A percentile compares a stretch with the other conserved stretches of the same genome.
Conservation (phyloP, 768 basidiomycete genomes). For the Cystofilobasidium macerans region DNA sequence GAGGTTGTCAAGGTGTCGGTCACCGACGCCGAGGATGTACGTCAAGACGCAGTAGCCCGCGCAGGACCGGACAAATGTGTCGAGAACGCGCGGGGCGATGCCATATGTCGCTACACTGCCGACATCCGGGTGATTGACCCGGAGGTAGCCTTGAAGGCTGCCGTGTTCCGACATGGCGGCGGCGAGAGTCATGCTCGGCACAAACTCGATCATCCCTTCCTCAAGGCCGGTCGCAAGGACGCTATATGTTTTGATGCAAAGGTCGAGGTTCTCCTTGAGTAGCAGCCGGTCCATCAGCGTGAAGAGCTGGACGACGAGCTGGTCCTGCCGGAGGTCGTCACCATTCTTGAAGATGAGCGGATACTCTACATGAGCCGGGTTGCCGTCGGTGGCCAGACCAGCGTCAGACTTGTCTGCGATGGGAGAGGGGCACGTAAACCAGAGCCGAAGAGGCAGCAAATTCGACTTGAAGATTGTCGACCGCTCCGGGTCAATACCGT, state of each 20-base stretch:
- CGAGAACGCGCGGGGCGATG: conserved; percentile 86
- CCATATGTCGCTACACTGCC: conserved; percentile 89
- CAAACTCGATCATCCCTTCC: conserved; percentile 94
- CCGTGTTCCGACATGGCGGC: conserved; percentile 75
- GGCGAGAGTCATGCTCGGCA: conserved; percentile 89
- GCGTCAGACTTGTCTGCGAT: not conserved
- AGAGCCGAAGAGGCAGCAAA: conserved; percentile 78
- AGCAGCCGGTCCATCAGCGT: conserved; percentile 92
- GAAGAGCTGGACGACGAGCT: conserved; percentile 95
- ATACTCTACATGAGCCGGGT: conserved; percentile 53
- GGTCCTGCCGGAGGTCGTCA: conserved; percentile 96
- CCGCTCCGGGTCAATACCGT: conserved; percentile 79
- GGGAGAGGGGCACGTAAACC: conserved; percentile 49
- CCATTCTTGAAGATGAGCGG: conserved; percentile 98
- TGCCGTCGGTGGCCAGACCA: not conserved
- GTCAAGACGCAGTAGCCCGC: conserved; percentile 98
- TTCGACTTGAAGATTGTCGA: conserved; percentile 97
- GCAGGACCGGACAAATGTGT: conserved; percentile 92
- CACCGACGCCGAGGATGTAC: conserved; percentile 89
- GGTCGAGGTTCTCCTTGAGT: conserved; percentile 86
- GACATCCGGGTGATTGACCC: conserved; percentile 79
- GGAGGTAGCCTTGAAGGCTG: conserved; percentile 67
- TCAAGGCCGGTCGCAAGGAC: conserved; percentile 82
- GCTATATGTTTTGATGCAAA: conserved; percentile 80
- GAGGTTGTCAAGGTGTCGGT: conserved; percentile 91